phyloP scores from a whole-genome alignment of 1,284 basidiomycete species.

The Mrakiaceae sp. region DNA sequence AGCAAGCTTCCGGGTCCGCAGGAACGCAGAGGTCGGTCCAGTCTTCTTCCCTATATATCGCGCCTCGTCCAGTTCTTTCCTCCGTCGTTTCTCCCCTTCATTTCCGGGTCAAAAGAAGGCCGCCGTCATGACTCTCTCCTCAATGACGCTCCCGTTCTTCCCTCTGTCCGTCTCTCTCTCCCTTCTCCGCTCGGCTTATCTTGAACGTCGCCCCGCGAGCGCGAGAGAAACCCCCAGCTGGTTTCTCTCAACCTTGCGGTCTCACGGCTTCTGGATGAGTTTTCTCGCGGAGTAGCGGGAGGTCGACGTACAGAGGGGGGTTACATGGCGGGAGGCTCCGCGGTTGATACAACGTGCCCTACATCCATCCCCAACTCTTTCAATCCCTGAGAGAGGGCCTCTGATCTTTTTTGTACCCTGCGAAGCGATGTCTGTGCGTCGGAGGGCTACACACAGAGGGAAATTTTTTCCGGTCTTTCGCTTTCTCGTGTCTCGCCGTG shows the following conservation, averaged over 20 bases:
- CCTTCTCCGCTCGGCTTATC: background rate
- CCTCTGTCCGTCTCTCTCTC: background rate
- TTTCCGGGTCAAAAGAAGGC: background rate
- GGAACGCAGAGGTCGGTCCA: constrained; percentile 47
- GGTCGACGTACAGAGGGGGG: background rate
- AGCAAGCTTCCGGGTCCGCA: constrained; percentile 45
- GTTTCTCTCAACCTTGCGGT: background rate
- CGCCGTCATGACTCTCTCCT: background rate
- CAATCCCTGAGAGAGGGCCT: background rate
- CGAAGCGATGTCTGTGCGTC: background rate
- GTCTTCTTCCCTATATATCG: constrained; percentile 13
- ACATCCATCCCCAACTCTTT: background rate
- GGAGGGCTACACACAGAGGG: constrained; percentile 11
- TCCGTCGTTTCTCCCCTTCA: constrained; percentile 6
- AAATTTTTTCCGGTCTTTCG: background rate
- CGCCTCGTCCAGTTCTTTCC: constrained; percentile 3
- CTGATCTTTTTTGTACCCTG: background rate
- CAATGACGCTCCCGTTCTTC: background rate
- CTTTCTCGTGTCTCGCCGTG: background rate
- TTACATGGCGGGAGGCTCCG: background rate
- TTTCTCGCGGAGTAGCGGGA: background rate
- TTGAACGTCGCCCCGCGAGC: background rate
- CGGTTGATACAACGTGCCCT: constrained; percentile 13
- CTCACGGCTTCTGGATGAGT: background rate
- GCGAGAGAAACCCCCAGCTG: constrained; percentile 3